A percentile compares a stretch with the other conserved stretches of the same genome.
phyloP scores from a whole-genome alignment of 2,329 filamentous ascomycete genomes.

The Trichoderma citrinoviride region DNA sequence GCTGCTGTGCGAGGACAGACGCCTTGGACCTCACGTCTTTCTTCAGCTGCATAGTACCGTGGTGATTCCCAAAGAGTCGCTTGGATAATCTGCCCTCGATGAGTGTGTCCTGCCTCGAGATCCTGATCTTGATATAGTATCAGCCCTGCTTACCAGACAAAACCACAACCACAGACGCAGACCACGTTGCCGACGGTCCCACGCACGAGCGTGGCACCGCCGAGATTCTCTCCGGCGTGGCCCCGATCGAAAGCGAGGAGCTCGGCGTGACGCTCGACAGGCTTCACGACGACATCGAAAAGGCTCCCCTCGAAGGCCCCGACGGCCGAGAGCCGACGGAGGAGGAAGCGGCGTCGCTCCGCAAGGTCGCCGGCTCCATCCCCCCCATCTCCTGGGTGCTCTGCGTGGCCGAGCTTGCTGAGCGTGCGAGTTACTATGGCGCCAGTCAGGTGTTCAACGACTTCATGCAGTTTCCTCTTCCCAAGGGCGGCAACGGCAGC shows the following conservation, averaged over 20 bases:
- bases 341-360: conserved; percentile 11
- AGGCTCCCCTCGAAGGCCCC: background rate
- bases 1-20: background rate
- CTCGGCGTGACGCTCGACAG: background rate
- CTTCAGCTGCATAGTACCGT: background rate
- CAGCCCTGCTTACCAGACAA: background rate
- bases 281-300: conserved; percentile 3
- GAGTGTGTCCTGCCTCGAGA: background rate
- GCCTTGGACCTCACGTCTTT: background rate
- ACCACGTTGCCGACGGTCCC: conserved; percentile 16
- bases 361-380: conserved; percentile 19
- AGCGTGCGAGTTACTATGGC: conserved; percentile 22
- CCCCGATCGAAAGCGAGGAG: conserved; percentile 10
- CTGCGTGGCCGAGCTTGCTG: conserved; percentile 19
- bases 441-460: conserved; percentile 19
- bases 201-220: conserved; percentile 13
- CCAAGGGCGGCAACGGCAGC: conserved; percentile 12
- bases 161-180: background rate
- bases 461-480: conserved; percentile 23
- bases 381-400: conserved; percentile 20
- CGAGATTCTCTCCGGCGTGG: conserved; percentile 14
- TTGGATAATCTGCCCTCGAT: background rate
- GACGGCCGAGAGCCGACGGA: conserved; percentile 18
- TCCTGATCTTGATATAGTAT: too few species aligned
- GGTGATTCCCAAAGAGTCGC: background rate